Evolutionary conservation across 2,329 filamentous ascomycete genomes (phyloP).

Genomic region (Botrytis paeoniae): DNA sequence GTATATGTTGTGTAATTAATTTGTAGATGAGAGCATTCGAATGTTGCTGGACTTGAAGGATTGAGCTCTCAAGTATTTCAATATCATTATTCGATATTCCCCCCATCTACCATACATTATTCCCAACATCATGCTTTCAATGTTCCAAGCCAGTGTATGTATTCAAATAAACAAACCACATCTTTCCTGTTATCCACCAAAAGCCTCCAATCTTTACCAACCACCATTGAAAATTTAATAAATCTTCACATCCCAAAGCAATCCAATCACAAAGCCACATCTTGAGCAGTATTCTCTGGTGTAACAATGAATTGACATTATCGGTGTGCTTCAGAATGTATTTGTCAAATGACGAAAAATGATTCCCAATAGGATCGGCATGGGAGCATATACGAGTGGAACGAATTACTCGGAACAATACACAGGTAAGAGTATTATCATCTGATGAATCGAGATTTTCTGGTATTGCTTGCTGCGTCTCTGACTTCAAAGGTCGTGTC

Average conservation of each 20-base stretch:
- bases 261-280: slow-evolving; percentile 6
- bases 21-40: not conserved
- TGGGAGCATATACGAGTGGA: not conserved
- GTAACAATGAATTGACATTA: not conserved
- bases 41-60: not conserved
- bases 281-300: slow-evolving; percentile 6
- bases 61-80: not conserved
- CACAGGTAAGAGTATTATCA: not conserved
- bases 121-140: not conserved
- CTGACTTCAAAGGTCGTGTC: not conserved
- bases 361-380: not conserved
- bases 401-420: not conserved
- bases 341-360: not conserved
- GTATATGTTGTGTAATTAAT: not conserved
- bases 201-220: not conserved
- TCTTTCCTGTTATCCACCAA: slow-evolving; percentile 10
- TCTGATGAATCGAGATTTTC: not conserved
- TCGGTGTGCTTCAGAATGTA: not conserved
- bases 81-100: not conserved
- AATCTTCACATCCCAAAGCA: slow-evolving; percentile 12
- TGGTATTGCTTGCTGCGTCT: too few relatives aligned
- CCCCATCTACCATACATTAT: not conserved
- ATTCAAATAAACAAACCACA: not conserved
- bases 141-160: not conserved
- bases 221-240: slow-evolving; percentile 13